A percentile compares a stretch with the other conserved stretches of the same genome.
Conservation (phyloP, 768 basidiomycete genomes). For the Boletellus sp. region DNA sequence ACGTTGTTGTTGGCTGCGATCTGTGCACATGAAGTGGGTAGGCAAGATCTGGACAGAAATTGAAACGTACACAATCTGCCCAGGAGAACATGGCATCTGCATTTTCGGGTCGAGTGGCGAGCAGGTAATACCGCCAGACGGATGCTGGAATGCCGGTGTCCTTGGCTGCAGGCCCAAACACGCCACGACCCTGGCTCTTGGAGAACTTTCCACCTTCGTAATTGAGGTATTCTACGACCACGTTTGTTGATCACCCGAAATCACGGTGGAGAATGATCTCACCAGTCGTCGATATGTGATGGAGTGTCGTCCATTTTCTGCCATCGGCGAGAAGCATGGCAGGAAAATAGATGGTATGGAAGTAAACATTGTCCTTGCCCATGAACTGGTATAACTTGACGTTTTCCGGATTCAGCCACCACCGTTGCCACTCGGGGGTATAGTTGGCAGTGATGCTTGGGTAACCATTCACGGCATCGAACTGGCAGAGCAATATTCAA, state of each 20-base stretch:
- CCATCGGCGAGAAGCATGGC: conserved; percentile 87
- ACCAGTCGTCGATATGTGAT: conserved; percentile 96
- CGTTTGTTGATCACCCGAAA: neutral
- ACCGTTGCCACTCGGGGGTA: conserved; percentile 90
- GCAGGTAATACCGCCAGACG: conserved; percentile 95
- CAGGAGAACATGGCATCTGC: conserved; percentile 96
- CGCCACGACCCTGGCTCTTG: conserved; percentile 93
- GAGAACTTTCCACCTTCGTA: conserved; percentile 99
- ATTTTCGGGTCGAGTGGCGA: conserved; percentile 90
- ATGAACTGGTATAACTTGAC: conserved; percentile 97
- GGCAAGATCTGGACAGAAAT: neutral
- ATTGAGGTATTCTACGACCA: conserved; percentile 80
- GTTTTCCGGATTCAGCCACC: conserved; percentile 93
- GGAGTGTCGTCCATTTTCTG: conserved; percentile 87
- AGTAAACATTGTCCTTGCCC: conserved; percentile 99
- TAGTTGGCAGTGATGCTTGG: conserved; percentile 96
- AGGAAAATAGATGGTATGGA: conserved; percentile 96
- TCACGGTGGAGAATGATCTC: conserved; percentile 14
- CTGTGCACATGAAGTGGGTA: conserved; percentile 34
- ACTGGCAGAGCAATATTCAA: conserved; percentile 45
- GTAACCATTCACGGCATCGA: conserved; percentile 96
- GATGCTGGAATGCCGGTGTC: conserved; percentile 92
- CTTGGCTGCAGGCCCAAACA: conserved; percentile 91
- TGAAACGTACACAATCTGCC: conserved; percentile 75
- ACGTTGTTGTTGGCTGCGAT: conserved; percentile 92